These are phyloP conservation scores for Fraxinus latifolia DNA, from an alignment of 305 asterid genomes.

Conservation along the genomic window DNA sequence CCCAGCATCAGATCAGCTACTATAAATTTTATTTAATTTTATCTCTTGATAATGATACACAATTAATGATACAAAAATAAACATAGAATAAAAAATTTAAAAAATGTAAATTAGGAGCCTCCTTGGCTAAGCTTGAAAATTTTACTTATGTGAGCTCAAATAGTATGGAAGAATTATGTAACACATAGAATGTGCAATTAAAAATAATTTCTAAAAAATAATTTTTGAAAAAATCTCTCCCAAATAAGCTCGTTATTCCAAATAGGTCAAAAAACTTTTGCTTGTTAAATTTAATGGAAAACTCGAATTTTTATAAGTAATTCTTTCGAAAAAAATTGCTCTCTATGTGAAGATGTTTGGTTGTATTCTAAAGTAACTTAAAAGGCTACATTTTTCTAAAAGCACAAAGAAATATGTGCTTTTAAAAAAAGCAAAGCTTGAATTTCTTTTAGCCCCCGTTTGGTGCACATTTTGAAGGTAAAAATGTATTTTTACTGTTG, in stretches of 20 bases:
- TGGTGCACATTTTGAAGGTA: no score
- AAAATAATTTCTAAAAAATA: no score
- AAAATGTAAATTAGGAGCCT: neutral
- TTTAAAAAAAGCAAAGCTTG: neutral
- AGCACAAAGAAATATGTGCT: neutral
- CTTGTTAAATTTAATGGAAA: neutral
- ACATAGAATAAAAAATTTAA: neutral
- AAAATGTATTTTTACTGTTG: no score
- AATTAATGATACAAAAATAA: neutral
- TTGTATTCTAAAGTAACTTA: neutral
- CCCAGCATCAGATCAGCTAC: constrained; percentile 35
- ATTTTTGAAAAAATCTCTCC: neutral
- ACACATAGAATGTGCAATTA: no score
- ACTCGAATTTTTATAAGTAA: neutral
- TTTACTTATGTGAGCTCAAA: no score
- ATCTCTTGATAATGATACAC: neutral
- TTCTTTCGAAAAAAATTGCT: neutral
- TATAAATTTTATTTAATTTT: neutral
- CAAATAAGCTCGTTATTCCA: neutral
- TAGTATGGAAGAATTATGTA: no score
- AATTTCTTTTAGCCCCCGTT: no score
- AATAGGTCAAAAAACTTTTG: neutral
- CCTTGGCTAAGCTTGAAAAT: neutral
- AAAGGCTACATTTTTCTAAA: neutral
- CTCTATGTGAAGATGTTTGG: neutral